phyloP scores from a whole-genome alignment of 2,329 filamentous ascomycete genomes.

The Polychaeton citri region DNA sequence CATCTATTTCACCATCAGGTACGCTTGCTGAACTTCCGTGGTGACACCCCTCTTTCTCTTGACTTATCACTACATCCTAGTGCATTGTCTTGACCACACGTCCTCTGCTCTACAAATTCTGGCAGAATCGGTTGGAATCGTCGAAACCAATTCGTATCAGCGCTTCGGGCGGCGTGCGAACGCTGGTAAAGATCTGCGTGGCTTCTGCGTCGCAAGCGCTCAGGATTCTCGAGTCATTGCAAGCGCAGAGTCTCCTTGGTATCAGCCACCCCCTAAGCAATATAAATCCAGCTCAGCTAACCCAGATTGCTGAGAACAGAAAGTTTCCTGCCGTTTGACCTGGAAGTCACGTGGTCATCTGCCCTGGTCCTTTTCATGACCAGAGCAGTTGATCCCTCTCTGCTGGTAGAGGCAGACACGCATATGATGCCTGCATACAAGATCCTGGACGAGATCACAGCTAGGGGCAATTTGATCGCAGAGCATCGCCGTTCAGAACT shows the following conservation, averaged over 20 bases:
- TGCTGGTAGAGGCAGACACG: conserved; percentile 5
- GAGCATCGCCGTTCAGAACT: conserved; percentile 9
- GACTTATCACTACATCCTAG: no score
- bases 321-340: conserved; percentile 12
- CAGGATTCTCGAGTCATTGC: conserved; percentile 4
- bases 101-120: conserved; percentile 29
- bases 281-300: no score
- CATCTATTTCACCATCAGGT: conserved; percentile 13
- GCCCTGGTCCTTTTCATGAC: conserved; percentile 9
- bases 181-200: conserved; percentile 5
- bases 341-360: conserved; percentile 11
- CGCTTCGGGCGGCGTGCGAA: conserved; percentile 4
- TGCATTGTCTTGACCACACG: conserved; percentile 18
- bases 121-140: conserved; percentile 4
- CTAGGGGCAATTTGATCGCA: conserved; percentile 10
- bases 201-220: conserved; percentile 6
- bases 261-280: no score
- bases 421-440: conserved; percentile 6
- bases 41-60: no score
- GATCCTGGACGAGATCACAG: conserved; percentile 11
- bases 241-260: conserved; percentile 1
- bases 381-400: conserved; percentile 8
- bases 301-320: no score
- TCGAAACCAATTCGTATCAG: conserved; percentile 3
- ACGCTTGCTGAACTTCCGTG: no score